phyloP scores from a whole-genome alignment of 306 rosid genomes.

The Cicer cuneatum region DNA sequence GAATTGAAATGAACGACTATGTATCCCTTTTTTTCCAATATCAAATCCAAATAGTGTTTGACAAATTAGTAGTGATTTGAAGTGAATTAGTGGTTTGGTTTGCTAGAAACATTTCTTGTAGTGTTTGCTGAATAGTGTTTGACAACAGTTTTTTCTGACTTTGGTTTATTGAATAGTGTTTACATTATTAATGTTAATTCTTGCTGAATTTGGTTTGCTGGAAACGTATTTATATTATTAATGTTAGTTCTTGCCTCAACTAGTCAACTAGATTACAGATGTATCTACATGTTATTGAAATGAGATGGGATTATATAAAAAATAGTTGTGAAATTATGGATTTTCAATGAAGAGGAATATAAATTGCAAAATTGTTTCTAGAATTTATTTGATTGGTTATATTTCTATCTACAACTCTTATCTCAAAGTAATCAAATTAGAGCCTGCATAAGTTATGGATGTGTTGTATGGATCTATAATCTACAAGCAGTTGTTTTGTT shows the following conservation, averaged over 20 bases:
- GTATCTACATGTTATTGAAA: neutral
- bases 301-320: neutral
- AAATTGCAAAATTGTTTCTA: conserved; percentile 14
- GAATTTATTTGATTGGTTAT: conserved; percentile 14
- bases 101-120: too few relatives aligned
- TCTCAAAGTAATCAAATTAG: conserved; percentile 9
- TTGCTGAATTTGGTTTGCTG: too few relatives aligned
- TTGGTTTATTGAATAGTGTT: too few relatives aligned
- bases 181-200: too few relatives aligned
- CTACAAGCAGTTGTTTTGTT: too few relatives aligned
- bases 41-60: too few relatives aligned
- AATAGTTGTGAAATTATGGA: conserved; percentile 15
- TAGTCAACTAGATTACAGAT: conserved; percentile 15
- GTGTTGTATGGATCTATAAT: conserved; percentile 15
- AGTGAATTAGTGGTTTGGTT: too few relatives aligned
- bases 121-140: too few relatives aligned
- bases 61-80: too few relatives aligned
- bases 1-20: too few relatives aligned
- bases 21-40: neutral
- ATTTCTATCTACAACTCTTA: conserved; percentile 31
- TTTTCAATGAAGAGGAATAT: conserved; percentile 23
- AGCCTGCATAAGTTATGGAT: conserved; percentile 28
- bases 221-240: too few relatives aligned
- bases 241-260: conserved; percentile 36
- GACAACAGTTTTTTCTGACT: too few relatives aligned